A percentile compares a stretch with the other conserved stretches of the same genome.
Conservation (phyloP, 208 protist species). For the Crithidia fasciculata region DNA sequence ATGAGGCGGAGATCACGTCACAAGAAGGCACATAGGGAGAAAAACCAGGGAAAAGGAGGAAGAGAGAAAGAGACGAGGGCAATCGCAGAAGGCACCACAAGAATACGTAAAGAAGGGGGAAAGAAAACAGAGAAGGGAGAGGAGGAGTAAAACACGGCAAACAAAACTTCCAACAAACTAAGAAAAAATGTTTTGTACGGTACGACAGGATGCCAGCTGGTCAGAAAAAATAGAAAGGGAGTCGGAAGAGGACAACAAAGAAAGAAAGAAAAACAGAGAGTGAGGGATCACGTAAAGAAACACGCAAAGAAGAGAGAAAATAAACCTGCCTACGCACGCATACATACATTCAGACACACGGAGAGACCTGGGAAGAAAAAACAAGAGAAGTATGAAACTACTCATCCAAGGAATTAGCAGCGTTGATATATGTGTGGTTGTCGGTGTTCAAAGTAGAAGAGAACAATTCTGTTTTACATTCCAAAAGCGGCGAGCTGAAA, state of each 20-base stretch:
- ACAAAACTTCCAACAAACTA: slow-evolving; percentile 3
- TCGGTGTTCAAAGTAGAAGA: too few species aligned
- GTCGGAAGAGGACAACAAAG: neutral
- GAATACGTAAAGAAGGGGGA: slow-evolving; percentile 2
- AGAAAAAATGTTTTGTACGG: neutral
- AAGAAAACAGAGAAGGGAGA: slow-evolving; percentile 30
- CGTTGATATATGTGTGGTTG: too few species aligned
- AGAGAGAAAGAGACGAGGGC: slow-evolving; percentile 15
- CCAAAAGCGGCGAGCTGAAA: too few species aligned
- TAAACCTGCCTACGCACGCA: neutral
- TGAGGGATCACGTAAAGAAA: neutral
- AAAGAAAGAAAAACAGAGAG: neutral
- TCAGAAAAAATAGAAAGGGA: too few species aligned
- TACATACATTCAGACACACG: slow-evolving; percentile 2
- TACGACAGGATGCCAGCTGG: too few species aligned
- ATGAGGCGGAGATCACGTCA: too few species aligned
- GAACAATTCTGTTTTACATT: too few species aligned
- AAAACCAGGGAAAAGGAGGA: slow-evolving; percentile 1
- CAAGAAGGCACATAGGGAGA: neutral
- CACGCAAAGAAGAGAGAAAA: slow-evolving; percentile 4
- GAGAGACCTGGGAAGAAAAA: slow-evolving; percentile 9
- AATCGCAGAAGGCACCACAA: slow-evolving; percentile 16
- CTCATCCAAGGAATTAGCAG: too few species aligned
- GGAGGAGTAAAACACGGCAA: slow-evolving; percentile 23
- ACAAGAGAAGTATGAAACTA: neutral